Evolutionary conservation across 495 filamentous ascomycete species (phyloP).

Genomic region (Pseudoneurospora amorphoporcata): DNA sequence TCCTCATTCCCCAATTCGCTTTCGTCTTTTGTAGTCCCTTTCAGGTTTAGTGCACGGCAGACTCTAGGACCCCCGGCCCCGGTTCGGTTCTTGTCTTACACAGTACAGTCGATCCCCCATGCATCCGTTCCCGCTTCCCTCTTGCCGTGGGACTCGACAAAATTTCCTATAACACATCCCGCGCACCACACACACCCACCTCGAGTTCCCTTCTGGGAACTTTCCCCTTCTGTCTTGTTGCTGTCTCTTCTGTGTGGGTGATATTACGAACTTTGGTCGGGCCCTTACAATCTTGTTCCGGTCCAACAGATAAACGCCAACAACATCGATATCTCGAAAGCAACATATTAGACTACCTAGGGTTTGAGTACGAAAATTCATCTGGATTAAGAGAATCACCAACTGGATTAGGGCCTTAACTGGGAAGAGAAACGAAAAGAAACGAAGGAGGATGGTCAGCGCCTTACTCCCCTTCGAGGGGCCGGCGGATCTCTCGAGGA

Average conservation of each 20-base stretch:
- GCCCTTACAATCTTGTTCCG: neutral
- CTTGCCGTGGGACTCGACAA: neutral
- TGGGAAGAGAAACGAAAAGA: neutral
- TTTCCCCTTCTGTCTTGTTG: neutral
- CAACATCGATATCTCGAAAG: neutral
- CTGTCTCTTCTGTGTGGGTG: neutral
- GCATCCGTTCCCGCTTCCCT: neutral
- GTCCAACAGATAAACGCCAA: neutral
- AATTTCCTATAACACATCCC: neutral
- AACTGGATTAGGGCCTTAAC: neutral
- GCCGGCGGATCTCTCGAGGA: slow-evolving; percentile 35
- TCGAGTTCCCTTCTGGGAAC: neutral
- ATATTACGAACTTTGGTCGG: neutral
- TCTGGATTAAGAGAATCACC: neutral
- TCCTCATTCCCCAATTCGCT: neutral
- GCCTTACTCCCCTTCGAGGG: slow-evolving; percentile 17
- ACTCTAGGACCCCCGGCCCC: neutral
- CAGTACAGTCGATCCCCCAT: neutral
- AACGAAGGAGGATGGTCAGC: neutral
- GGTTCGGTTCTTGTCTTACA: neutral
- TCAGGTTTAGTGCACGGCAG: neutral
- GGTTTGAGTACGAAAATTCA: neutral
- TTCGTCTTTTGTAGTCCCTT: neutral
- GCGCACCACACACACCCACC: neutral
- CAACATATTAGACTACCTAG: neutral